Evolutionary conservation across 1,284 basidiomycete species (phyloP), one percentile per base, ranked within the genome.

Genomic region (Ustilago shanxiensis): DNA sequence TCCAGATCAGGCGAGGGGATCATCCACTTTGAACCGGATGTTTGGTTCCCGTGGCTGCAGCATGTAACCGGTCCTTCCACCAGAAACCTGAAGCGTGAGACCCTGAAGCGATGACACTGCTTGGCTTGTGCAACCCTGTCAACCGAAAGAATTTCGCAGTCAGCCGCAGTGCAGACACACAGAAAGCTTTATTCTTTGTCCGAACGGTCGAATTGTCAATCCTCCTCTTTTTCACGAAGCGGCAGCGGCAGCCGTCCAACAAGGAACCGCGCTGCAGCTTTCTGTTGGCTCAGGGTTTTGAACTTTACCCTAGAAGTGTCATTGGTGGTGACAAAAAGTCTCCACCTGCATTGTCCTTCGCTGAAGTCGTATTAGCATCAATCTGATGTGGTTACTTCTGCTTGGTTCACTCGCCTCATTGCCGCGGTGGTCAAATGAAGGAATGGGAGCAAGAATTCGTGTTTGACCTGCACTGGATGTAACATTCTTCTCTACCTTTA

Each of bases 11-110:
- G 16, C 26, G 8, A 5, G 13, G 2, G 14, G 28, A n/a, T 6
- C 22, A 14, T 11, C 24, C 47, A 11, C 47, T 14, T 49, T 24
- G 18, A 10, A 49, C 14, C 47, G 22, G 47, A 2, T 49, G 24
- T 29, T n/a, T 44, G 37, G 22, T 9, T 24, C 47, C 52, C 52
- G 33, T 18, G 33, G 31, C 52, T 54, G 35, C 44, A 33, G 55
- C 39, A 39, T 24, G 20, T 33, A 57, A 47, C 44, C 55, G 55
- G 55, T 57, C 22, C n/a, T n/a, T n/a, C n/a, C n/a, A n/a, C n/a
- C 55, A 20, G 14, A 26, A 26, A 56, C 18, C 11, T 20, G 16
- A 29, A 52, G 51, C n/a, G 29, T n/a, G 51, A 33, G 35, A 52
- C 35, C 33, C 52, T 54, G 52, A 37, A 54, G 51, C n/a, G 14